These are phyloP conservation scores for Curvularia sp. DNA, from an alignment of 2,329 filamentous ascomycete genomes.

Conservation along the genomic window DNA sequence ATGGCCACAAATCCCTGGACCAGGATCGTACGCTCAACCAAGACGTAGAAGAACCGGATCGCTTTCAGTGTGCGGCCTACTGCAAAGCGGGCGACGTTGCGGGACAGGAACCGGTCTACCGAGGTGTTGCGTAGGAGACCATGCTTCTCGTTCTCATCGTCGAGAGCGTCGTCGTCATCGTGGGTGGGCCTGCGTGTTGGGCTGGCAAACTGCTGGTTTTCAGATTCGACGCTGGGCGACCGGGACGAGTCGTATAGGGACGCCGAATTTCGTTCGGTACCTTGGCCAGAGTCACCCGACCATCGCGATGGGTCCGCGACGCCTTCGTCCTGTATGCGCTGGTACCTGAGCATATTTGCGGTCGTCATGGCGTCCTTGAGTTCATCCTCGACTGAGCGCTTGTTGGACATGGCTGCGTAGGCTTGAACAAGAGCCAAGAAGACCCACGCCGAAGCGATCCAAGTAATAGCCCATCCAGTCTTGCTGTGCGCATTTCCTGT, in stretches of 20 bases:
- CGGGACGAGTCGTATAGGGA: slow-evolving; percentile 71
- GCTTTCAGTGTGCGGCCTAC: slow-evolving; percentile 63
- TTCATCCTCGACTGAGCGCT: slow-evolving; percentile 28
- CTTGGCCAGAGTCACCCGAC: slow-evolving; percentile 63
- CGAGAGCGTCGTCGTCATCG: slow-evolving; percentile 55
- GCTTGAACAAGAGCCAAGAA: slow-evolving; percentile 70
- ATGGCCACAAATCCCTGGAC: slow-evolving; percentile 78
- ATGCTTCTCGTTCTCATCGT: slow-evolving; percentile 54
- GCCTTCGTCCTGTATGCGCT: slow-evolving; percentile 47
- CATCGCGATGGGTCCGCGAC: slow-evolving; percentile 41
- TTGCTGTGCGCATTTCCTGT: slow-evolving; percentile 87
- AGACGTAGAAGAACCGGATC: slow-evolving; percentile 67
- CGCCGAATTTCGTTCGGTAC: slow-evolving; percentile 72
- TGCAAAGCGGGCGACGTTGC: slow-evolving; percentile 63
- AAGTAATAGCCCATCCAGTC: slow-evolving; percentile 83
- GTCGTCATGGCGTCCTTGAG: slow-evolving; percentile 41
- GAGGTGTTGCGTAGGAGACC: slow-evolving; percentile 57
- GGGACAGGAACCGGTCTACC: slow-evolving; percentile 61
- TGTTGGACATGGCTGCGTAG: slow-evolving; percentile 60
- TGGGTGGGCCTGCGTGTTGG: slow-evolving; percentile 51
- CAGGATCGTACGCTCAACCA: slow-evolving; percentile 78
- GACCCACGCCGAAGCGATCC: slow-evolving; percentile 73
- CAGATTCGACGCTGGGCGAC: slow-evolving; percentile 64
- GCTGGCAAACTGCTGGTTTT: slow-evolving; percentile 47
- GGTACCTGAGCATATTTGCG: slow-evolving; percentile 50